Base-by-base conservation (phyloP, 768 basidiomycete species). In the Tricholoma flavovirens region DNA sequence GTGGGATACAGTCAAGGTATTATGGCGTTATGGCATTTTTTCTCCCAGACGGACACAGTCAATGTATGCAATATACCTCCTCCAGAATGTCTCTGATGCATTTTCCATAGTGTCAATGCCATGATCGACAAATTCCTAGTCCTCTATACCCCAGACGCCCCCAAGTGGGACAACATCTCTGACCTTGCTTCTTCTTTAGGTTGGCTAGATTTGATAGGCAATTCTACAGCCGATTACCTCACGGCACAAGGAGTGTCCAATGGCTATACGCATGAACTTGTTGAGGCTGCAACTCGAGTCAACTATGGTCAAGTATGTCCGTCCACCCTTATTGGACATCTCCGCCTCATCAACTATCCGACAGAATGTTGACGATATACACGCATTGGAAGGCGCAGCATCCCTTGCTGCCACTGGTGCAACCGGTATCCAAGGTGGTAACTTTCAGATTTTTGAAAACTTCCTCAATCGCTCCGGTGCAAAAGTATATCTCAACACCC, bases 401-500 rank as follows among this genome's bases (percentile, higher is more conserved):
- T 86, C 85, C 7, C 78, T 98, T 73, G 90, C 91, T 3, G 78
- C 93, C 2, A 69, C 65, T 0, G 84, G 85, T 12, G 91, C 90
- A 0, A 71, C 74, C 3, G 77, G 79, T 11, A 81, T 96, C 45
- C 69, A 76, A 57, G 87, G 90, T 6, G 96, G 96, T 5, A 96
- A 97, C 69, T 88, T 79, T 69, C 82, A 82, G 62, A 78, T 98
- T 33, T 98, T 98, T 62, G 86, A 92, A 60, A 71, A 83, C 51
- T 95, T 98, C 71, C 65, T 95, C 51, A 75, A 83, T 14, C 74
- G 73, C 9, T 90, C 90, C 2, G 75, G 76, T 9, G 91, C 96
- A 11, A 80, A 79, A 5, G 67, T 94, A 4, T 77, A 81, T 60
- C 76, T 96, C 1, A 82, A 87, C 54, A 90, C 89, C 0, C 73